These are phyloP conservation scores for Andrographis paniculata DNA, from an alignment of 305 asterid genomes.

Conservation along the genomic window DNA sequence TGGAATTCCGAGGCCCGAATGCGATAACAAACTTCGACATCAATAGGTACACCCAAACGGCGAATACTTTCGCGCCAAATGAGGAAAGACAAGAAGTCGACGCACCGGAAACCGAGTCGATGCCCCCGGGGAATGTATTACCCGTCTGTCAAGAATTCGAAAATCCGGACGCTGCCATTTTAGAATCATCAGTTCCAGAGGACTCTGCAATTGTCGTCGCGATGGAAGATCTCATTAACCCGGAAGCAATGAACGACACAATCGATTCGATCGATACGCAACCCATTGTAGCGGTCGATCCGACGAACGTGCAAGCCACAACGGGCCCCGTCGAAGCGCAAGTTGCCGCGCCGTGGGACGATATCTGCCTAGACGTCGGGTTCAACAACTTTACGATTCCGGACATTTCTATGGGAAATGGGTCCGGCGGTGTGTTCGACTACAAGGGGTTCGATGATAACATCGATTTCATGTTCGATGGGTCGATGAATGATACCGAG, in stretches of 20 bases:
- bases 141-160: slow-evolving; percentile 18
- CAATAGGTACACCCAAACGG: slow-evolving; percentile 45
- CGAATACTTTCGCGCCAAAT: slow-evolving; percentile 24
- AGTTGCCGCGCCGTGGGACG: slow-evolving; percentile 62
- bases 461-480: slow-evolving; percentile 52
- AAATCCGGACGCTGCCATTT: slow-evolving; percentile 16
- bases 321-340: slow-evolving; percentile 21
- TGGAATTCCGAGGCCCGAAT: slow-evolving; percentile 63
- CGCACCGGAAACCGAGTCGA: slow-evolving; percentile 11
- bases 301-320: no score
- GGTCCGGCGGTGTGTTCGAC: slow-evolving; percentile 35
- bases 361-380: slow-evolving; percentile 39
- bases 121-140: background rate
- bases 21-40: slow-evolving; percentile 93
- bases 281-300: no score
- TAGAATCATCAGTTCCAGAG: slow-evolving; percentile 9
- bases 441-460: slow-evolving; percentile 62
- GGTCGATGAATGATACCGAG: slow-evolving; percentile 25
- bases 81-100: slow-evolving; percentile 25
- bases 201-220: slow-evolving; percentile 19
- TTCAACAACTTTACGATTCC: slow-evolving; percentile 35
- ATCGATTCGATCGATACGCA: no score
- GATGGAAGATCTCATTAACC: no score
- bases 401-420: slow-evolving; percentile 31
- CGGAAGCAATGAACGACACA: no score